These are phyloP conservation scores for Yarrowia sp. DNA, from an alignment of 805 yeast genomes.

Conservation along the genomic window DNA sequence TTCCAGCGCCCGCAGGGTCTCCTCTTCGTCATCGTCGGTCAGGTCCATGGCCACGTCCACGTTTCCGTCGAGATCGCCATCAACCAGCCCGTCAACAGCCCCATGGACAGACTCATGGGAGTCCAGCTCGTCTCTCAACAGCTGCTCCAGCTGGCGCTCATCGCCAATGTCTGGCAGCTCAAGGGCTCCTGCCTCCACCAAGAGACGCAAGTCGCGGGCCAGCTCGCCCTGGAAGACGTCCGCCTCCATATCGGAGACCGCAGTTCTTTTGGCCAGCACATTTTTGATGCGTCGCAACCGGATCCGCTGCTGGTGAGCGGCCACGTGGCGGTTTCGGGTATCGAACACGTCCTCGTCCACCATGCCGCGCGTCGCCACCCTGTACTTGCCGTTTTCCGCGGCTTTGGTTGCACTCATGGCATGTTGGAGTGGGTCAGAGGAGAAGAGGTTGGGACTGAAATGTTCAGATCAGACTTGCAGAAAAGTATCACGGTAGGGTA, in stretches of 20 bases:
- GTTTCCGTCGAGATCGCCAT: slow-evolving; percentile 32
- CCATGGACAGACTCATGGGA: slow-evolving; percentile 22
- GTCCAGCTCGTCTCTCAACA: slow-evolving; percentile 31
- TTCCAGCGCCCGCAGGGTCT: neutral
- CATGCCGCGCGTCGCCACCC: slow-evolving; percentile 36
- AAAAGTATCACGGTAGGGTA: neutral
- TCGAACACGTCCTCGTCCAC: slow-evolving; percentile 33
- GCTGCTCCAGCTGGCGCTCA: slow-evolving; percentile 24
- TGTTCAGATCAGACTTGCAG: neutral
- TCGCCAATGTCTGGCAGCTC: slow-evolving; percentile 30
- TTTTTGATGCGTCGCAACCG: slow-evolving; percentile 36
- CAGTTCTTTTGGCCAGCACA: slow-evolving; percentile 31
- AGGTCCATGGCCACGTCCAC: slow-evolving; percentile 31
- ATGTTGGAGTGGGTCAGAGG: slow-evolving; percentile 12
- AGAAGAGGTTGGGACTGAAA: neutral
- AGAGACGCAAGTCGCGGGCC: slow-evolving; percentile 37
- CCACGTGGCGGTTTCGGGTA: slow-evolving; percentile 35
- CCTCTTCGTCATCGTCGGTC: slow-evolving; percentile 4
- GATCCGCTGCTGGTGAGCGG: slow-evolving; percentile 27
- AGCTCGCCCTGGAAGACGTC: slow-evolving; percentile 29
- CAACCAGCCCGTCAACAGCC: slow-evolving; percentile 28
- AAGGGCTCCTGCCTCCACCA: slow-evolving; percentile 34
- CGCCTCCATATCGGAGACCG: slow-evolving; percentile 30
- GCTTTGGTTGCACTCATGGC: slow-evolving; percentile 32
- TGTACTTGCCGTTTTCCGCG: slow-evolving; percentile 37